A percentile compares a stretch with the other conserved stretches of the same genome.
Conservation (phyloP, 139 green algal species). For the Closterium sp. region DNA sequence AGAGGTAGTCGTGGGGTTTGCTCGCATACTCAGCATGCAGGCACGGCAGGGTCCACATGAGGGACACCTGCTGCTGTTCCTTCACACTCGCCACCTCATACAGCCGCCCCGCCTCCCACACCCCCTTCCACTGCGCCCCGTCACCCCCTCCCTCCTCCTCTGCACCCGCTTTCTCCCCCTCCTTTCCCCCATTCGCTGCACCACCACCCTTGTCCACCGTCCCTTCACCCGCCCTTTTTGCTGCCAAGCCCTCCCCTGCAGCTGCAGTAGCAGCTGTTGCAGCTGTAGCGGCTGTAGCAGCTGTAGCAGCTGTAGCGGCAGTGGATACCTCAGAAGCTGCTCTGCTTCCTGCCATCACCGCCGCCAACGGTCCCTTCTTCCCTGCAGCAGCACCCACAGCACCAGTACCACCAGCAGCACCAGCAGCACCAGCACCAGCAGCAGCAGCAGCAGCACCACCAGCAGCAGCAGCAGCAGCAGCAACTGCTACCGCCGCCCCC, state of each 20-base stretch:
- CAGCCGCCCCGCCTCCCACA: conserved; percentile 44
- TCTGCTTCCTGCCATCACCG: background rate
- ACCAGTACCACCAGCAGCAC: background rate
- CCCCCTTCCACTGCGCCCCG: background rate
- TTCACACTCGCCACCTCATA: conserved; percentile 75
- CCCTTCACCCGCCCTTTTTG: background rate
- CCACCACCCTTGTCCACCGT: too few species aligned
- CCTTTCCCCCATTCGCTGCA: background rate
- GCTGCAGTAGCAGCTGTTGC: too few species aligned
- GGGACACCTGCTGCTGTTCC: conserved; percentile 71
- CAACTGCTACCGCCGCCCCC: background rate
- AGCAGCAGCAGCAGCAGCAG: background rate
- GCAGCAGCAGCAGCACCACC: background rate
- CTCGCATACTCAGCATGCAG: conserved; percentile 67
- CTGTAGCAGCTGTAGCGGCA: background rate
- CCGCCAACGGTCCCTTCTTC: background rate
- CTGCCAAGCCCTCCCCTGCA: too few species aligned
- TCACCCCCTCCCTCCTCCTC: background rate
- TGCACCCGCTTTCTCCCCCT: background rate
- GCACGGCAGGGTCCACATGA: conserved; percentile 82
- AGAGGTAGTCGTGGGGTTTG: conserved; percentile 90
- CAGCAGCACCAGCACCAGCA: background rate
- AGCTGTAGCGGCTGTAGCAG: background rate
- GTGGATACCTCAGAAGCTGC: background rate
- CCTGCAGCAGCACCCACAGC: background rate